Evolutionary conservation across 768 basidiomycete species (phyloP).

Genomic region (Serendipita vermifera): DNA sequence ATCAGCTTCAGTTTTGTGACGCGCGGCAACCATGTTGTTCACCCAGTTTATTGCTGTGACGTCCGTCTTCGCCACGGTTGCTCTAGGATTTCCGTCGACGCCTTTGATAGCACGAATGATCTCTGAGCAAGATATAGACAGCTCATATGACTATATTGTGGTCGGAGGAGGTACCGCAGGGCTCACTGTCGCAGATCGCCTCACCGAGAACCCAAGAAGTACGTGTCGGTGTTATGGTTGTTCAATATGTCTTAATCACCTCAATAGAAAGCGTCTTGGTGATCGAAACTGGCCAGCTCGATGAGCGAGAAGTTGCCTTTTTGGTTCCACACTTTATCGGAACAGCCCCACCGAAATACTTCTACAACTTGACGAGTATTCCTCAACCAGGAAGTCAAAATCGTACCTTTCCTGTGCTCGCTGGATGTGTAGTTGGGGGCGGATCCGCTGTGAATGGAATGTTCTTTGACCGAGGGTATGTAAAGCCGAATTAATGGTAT

Average conservation of each 20-base stretch:
- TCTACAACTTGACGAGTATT: neutral
- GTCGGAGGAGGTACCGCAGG: constrained; percentile 28
- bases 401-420: neutral
- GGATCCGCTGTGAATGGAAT: constrained; percentile 8
- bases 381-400: constrained; percentile 2
- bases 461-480: neutral
- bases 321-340: neutral
- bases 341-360: neutral
- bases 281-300: constrained; percentile 1
- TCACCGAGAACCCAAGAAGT: constrained; percentile 23
- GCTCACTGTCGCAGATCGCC: constrained; percentile 22
- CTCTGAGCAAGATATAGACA: too few relatives aligned
- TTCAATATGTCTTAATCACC: too few relatives aligned
- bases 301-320: neutral
- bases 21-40: too few relatives aligned
- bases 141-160: constrained; percentile 27
- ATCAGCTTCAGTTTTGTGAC: too few relatives aligned
- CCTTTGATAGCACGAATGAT: too few relatives aligned
- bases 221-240: constrained; percentile 17
- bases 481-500: too few relatives aligned
- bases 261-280: constrained; percentile 9
- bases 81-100: too few relatives aligned
- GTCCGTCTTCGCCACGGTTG: too few relatives aligned
- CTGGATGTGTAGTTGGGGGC: neutral
- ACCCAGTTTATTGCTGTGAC: too few relatives aligned